Evolutionary conservation across 495 filamentous ascomycete species (phyloP).

Genomic region (Tuber umbilicatum): DNA sequence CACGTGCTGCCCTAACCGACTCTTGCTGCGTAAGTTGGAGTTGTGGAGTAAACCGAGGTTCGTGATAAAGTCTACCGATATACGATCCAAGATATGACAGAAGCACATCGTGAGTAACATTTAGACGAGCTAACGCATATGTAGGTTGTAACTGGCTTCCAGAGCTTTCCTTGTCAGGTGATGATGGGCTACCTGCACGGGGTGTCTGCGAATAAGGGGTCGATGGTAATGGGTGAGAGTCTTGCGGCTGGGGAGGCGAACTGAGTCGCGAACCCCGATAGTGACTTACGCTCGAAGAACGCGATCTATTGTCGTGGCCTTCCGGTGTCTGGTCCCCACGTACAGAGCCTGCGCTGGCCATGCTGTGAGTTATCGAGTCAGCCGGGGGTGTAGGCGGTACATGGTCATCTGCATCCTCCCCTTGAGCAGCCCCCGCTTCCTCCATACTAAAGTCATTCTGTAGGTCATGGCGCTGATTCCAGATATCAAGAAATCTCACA

Average conservation of each 20-base stretch:
- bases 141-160: slow-evolving; percentile 26
- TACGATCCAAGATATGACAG: slow-evolving; percentile 83
- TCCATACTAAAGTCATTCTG: slow-evolving; percentile 58
- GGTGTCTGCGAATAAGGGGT: slow-evolving; percentile 39
- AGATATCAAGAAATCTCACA: slow-evolving; percentile 84
- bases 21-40: slow-evolving; percentile 69
- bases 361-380: slow-evolving; percentile 46
- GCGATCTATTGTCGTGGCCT: slow-evolving; percentile 24
- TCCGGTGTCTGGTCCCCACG: slow-evolving; percentile 17
- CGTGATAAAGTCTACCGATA: slow-evolving; percentile 80
- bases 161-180: slow-evolving; percentile 12
- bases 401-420: slow-evolving; percentile 40
- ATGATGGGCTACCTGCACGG: slow-evolving; percentile 29
- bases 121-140: slow-evolving; percentile 52
- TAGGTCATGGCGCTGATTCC: slow-evolving; percentile 60
- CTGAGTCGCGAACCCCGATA: slow-evolving; percentile 18
- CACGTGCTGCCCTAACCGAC: slow-evolving; percentile 71
- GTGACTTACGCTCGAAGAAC: slow-evolving; percentile 23
- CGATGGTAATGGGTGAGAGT: slow-evolving; percentile 38
- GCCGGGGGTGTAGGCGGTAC: slow-evolving; percentile 68
- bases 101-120: slow-evolving; percentile 72
- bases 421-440: slow-evolving; percentile 28
- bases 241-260: slow-evolving; percentile 10
- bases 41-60: slow-evolving; percentile 79
- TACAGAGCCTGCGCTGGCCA: slow-evolving; percentile 13